Conservation (phyloP, 768 basidiomycete genomes). For the Xerocomellus dryophilus region DNA sequence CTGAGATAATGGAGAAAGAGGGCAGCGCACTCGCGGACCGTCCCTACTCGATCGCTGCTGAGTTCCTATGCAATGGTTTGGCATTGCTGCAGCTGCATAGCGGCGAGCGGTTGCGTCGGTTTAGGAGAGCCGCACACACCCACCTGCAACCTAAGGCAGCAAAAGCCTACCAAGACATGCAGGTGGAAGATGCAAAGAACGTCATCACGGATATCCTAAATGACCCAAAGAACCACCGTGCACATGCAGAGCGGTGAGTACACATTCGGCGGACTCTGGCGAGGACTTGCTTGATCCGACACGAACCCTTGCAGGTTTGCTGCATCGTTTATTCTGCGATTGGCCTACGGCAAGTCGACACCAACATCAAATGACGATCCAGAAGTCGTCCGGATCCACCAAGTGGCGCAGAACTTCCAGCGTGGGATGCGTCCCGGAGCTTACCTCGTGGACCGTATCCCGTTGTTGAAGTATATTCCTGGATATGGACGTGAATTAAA, state of each 20-base stretch:
- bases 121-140: conserved; percentile 49
- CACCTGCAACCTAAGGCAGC: conserved; percentile 50
- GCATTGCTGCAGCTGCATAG: conserved; percentile 30
- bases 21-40: conserved; percentile 49
- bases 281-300: neutral
- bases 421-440: conserved; percentile 31
- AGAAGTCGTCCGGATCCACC: conserved; percentile 18
- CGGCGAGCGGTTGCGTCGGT: conserved; percentile 54
- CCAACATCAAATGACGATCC: conserved; percentile 23
- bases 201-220: conserved; percentile 30
- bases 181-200: conserved; percentile 34
- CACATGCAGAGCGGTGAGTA: conserved; percentile 45
- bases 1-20: conserved; percentile 60
- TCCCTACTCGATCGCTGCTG: conserved; percentile 49
- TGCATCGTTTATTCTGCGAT: conserved; percentile 20
- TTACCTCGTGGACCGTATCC: conserved; percentile 34
- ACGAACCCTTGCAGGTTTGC: conserved; percentile 20
- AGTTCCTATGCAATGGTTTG: conserved; percentile 49
- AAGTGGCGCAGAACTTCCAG: conserved; percentile 23
- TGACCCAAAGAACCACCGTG: conserved; percentile 36
- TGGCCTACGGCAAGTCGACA: conserved; percentile 26
- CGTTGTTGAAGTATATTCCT: conserved; percentile 45
- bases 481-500: conserved; percentile 53
- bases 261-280: too few relatives aligned
- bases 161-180: conserved; percentile 40